A percentile compares a stretch with the other conserved stretches of the same genome.
Evolutionary conservation across 176 grass and related monocot species (phyloP).

Genomic region (Aegilops bicornis): DNA sequence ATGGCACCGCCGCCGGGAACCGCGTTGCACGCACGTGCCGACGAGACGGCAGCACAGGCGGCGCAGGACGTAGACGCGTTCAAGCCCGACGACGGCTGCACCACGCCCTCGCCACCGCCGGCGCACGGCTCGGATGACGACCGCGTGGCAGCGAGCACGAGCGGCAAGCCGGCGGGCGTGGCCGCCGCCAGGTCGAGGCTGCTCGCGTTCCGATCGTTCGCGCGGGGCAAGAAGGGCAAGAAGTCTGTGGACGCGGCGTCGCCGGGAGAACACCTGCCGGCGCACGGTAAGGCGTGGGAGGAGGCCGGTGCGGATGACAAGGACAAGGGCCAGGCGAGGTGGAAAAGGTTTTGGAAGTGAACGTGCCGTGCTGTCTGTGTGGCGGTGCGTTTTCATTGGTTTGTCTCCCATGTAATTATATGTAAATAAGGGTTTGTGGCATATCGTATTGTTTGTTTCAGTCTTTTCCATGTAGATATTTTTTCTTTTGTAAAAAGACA

Average conservation of each 20-base stretch:
- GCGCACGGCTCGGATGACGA: conserved; percentile 27
- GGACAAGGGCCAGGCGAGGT: conserved; percentile 26
- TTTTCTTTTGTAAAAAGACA: too few relatives aligned
- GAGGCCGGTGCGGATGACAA: conserved; percentile 15
- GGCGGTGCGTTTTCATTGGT: too few relatives aligned
- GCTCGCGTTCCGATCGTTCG: conserved; percentile 43
- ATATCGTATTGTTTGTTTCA: too few relatives aligned
- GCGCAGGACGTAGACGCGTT: not conserved
- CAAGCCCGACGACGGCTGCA: conserved; percentile 17
- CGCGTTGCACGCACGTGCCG: not conserved
- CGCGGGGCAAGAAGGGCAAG: conserved; percentile 23
- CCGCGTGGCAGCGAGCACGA: not conserved
- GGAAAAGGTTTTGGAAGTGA: conserved; percentile 51
- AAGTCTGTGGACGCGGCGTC: not conserved
- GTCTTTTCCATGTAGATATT: too few relatives aligned
- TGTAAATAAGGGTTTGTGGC: too few relatives aligned
- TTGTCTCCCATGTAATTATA: too few relatives aligned
- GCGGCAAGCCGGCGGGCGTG: not conserved
- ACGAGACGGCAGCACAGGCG: not conserved
- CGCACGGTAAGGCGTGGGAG: not conserved
- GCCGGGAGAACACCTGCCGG: conserved; percentile 1
- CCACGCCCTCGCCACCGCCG: conserved; percentile 3
- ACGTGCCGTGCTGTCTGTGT: not conserved
- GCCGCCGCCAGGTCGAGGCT: conserved; percentile 25
- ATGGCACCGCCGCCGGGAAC: not conserved